Conservation (phyloP, 2,329 filamentous ascomycete genomes). For the Waltergamsia citrina region DNA sequence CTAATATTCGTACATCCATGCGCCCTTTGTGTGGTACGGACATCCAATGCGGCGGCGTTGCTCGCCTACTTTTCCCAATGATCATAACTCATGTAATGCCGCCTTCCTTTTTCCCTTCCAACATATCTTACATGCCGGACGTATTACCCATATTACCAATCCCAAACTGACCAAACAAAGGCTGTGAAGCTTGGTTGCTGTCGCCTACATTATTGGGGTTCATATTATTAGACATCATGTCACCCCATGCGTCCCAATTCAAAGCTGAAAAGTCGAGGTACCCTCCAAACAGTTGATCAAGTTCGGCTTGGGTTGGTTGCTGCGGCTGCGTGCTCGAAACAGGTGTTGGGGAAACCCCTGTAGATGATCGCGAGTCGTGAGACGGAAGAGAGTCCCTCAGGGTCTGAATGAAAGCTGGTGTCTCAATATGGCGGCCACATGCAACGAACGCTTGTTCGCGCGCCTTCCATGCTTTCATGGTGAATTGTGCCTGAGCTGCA, state of each 20-base stretch:
- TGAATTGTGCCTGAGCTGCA: constrained; percentile 32
- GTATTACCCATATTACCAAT: constrained; percentile 14
- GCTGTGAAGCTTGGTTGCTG: constrained; percentile 16
- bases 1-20: too few species aligned
- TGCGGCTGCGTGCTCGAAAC: constrained; percentile 14
- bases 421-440: constrained; percentile 25
- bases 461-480: constrained; percentile 42
- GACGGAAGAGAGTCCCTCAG: constrained; percentile 31
- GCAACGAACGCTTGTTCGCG: constrained; percentile 32
- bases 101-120: neutral
- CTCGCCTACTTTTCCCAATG: too few species aligned
- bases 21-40: too few species aligned
- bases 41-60: too few species aligned
- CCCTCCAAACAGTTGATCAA: constrained; percentile 34
- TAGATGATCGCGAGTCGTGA: constrained; percentile 23
- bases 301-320: constrained; percentile 15
- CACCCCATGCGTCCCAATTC: constrained; percentile 36
- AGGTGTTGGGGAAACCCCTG: constrained; percentile 15
- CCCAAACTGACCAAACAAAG: constrained; percentile 20
- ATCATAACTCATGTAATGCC: too few species aligned
- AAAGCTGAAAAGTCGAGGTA: constrained; percentile 32
- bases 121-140: constrained; percentile 3
- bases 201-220: constrained; percentile 3
- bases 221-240: constrained; percentile 11
- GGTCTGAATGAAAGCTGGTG: constrained; percentile 34